A percentile compares a stretch with the other conserved stretches of the same genome.
Evolutionary conservation across 306 rosid genomes (phyloP).

Genomic region (Ormosia semicastrata): DNA sequence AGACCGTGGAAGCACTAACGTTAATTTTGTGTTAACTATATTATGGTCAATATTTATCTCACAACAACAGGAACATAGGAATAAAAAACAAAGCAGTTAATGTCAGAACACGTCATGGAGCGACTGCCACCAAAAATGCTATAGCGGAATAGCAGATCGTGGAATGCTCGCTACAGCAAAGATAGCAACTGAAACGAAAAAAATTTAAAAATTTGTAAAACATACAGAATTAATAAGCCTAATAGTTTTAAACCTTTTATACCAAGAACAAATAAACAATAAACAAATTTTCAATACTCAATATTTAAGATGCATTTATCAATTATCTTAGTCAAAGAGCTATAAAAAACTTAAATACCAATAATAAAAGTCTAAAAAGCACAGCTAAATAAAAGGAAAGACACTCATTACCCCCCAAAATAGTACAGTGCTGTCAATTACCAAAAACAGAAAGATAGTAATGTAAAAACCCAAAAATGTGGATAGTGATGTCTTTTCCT

Average conservation of each 20-base stretch:
- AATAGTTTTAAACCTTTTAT: background rate
- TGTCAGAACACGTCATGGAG: background rate
- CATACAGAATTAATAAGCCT: background rate
- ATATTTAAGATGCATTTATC: background rate
- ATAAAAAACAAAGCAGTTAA: background rate
- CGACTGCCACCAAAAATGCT: background rate
- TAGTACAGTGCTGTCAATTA: background rate
- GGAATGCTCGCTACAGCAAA: background rate
- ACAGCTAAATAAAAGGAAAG: background rate
- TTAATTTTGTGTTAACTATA: background rate
- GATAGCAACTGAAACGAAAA: conserved; percentile 14
- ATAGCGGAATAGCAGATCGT: background rate
- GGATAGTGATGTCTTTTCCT: background rate
- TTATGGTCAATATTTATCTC: background rate
- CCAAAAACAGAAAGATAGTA: background rate
- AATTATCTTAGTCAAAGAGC: background rate
- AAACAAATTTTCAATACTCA: background rate
- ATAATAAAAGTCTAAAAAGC: background rate
- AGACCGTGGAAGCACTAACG: background rate
- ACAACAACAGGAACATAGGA: background rate
- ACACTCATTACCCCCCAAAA: background rate
- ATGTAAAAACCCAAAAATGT: background rate
- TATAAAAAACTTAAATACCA: background rate
- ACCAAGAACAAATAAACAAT: background rate
- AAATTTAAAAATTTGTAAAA: background rate